Base-by-base conservation (phyloP, 805 yeast genomes). In the Candida corydali region DNA sequence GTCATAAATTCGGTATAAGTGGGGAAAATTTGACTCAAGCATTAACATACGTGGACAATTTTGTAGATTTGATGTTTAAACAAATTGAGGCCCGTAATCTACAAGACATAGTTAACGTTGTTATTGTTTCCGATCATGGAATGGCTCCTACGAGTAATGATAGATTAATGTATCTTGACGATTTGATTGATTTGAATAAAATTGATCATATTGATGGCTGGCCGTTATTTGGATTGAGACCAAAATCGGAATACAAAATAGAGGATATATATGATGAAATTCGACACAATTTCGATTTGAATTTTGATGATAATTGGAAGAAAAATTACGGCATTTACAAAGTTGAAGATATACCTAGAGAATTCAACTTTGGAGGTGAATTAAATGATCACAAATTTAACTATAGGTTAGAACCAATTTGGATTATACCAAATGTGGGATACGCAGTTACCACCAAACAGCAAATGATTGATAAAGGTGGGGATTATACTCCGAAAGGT, bases 381-480 rank as follows among this genome's bases (percentile, higher is more conserved):
- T 1, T 26, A 1, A 12, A 42, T 6, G 54, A 46, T 15, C 71
- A 65, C 43, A 47, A 49, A 34, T 82, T 69, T 51, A 65, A 72
- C 39, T 66, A 76, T 32, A 69, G 96, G 42, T 64, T 87, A 15
- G 94, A 96, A 0, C 95, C 95, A 1, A 57, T 89, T 19, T 86
- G 96, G 91, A 55, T 89, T 3, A 65, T 89, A 2, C 96, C 96
- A 0, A 74, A 80, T 24, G 78, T 85, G 5, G 96, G 96, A 0
- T 89, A 82, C 61, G 71, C 84, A 0, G 57, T 88, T 11, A 73
- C 86, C 2, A 84, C 88, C 0, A 73, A 69, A 38, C 69, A 68
- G 14, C 73, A 73, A 40, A 75, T 78, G 73, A 69, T 70, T 17
- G 64, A 64, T 2, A 68, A 69, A 51, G 57, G 59, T 18, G 55